Conservation (phyloP, 768 basidiomycete species). For the Phylloporus rhodoxanthus region DNA sequence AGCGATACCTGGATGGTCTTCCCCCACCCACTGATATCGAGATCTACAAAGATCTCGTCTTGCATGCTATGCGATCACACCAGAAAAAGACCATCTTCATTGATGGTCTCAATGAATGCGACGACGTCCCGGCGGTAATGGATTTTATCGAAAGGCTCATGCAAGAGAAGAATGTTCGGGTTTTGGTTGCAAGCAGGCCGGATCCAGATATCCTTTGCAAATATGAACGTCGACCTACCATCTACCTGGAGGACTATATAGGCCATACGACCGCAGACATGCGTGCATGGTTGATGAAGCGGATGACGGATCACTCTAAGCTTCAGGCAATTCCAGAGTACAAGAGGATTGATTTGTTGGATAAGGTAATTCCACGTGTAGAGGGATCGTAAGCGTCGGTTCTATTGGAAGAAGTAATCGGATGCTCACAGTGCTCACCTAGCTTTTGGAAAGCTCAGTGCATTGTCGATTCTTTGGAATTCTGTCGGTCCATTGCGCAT, state of each 20-base stretch:
- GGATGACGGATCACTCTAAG: slow-evolving; percentile 20
- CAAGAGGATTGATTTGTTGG: slow-evolving; percentile 19
- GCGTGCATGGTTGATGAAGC: slow-evolving; percentile 22
- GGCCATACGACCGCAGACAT: slow-evolving; percentile 18
- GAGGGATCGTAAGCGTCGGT: slow-evolving; percentile 18
- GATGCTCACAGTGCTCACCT: not conserved
- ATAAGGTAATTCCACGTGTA: slow-evolving; percentile 7
- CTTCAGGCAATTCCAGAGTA: slow-evolving; percentile 20
- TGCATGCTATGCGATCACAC: slow-evolving; percentile 21
- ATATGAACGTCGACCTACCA: slow-evolving; percentile 16
- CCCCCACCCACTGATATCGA: slow-evolving; percentile 16
- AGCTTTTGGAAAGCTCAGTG: slow-evolving; percentile 29
- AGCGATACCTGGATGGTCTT: slow-evolving; percentile 11
- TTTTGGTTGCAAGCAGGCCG: slow-evolving; percentile 21
- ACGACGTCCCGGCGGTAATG: slow-evolving; percentile 16
- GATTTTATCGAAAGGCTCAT: slow-evolving; percentile 20
- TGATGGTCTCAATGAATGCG: slow-evolving; percentile 25
- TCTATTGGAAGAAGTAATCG: not conserved
- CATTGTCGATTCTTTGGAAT: slow-evolving; percentile 21
- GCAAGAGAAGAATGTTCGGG: slow-evolving; percentile 20
- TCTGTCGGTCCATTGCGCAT: slow-evolving; percentile 22
- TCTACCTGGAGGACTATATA: slow-evolving; percentile 22
- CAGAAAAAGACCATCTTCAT: slow-evolving; percentile 19
- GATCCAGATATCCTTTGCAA: slow-evolving; percentile 15
- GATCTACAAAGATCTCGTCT: slow-evolving; percentile 12